phyloP scores from a whole-genome alignment of 139 green algal genomes.

The Limnomonas spitsbergensis region DNA sequence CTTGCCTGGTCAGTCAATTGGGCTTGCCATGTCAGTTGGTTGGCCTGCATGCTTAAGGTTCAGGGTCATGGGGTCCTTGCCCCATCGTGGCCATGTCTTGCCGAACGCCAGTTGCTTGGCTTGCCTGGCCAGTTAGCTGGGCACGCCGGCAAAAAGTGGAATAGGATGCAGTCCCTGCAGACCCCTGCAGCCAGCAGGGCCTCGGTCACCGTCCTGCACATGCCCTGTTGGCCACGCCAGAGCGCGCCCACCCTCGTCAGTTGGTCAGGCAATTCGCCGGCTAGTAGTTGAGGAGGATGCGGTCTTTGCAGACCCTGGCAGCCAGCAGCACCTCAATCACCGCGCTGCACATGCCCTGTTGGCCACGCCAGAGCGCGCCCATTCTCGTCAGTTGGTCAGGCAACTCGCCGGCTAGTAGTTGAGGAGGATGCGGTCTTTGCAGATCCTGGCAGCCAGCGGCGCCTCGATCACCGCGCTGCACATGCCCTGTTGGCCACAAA shows the following conservation, averaged over 20 bases:
- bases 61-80: no score
- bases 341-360: slow-evolving; percentile 81
- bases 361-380: slow-evolving; percentile 75
- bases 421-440: slow-evolving; percentile 33
- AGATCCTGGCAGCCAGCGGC: slow-evolving; percentile 31
- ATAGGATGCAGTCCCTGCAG: slow-evolving; percentile 29
- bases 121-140: no score
- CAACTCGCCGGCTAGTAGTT: no score
- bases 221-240: slow-evolving; percentile 85
- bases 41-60: no score
- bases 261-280: no score
- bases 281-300: slow-evolving; percentile 43
- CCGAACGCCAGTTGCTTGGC: no score
- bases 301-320: slow-evolving; percentile 23
- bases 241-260: slow-evolving; percentile 52
- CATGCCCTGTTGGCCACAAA: slow-evolving; percentile 91
- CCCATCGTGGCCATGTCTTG: no score
- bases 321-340: slow-evolving; percentile 58
- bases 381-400: slow-evolving; percentile 23
- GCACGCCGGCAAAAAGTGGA: no score
- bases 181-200: slow-evolving; percentile 39
- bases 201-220: slow-evolving; percentile 68
- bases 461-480: slow-evolving; percentile 59
- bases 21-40: no score
- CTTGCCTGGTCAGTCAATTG: no score